A percentile compares a stretch with the other conserved stretches of the same genome.
phyloP scores from a whole-genome alignment of 2,329 filamentous ascomycete species.

The Dryadomyces quercus-mongolicae region DNA sequence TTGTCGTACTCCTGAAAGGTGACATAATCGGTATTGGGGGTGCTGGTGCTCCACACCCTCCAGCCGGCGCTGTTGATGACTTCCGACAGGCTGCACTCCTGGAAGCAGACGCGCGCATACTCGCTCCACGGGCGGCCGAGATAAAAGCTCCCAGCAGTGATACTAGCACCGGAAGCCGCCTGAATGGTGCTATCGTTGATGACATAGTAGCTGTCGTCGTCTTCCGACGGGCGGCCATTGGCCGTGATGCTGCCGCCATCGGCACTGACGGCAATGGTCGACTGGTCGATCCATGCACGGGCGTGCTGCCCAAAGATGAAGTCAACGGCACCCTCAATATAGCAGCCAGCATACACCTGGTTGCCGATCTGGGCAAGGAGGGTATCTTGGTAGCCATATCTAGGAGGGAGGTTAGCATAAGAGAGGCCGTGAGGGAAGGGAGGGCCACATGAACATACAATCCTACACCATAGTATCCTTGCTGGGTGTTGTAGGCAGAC shows the following conservation, averaged over 20 bases:
- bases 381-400: slow-evolving; percentile 36
- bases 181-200: slow-evolving; percentile 30
- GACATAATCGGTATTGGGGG: slow-evolving; percentile 20
- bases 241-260: slow-evolving; percentile 19
- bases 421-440: neutral
- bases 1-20: slow-evolving; percentile 41
- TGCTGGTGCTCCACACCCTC: slow-evolving; percentile 24
- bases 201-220: slow-evolving; percentile 28
- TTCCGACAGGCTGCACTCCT: slow-evolving; percentile 33
- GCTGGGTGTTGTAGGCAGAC: slow-evolving; percentile 27
- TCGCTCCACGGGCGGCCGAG: slow-evolving; percentile 36
- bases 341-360: slow-evolving; percentile 31
- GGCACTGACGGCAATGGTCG: slow-evolving; percentile 20
- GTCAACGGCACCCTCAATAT: slow-evolving; percentile 22
- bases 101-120: slow-evolving; percentile 34
- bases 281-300: slow-evolving; percentile 7
- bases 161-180: slow-evolving; percentile 18
- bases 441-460: slow-evolving; percentile 14
- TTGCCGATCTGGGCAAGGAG: slow-evolving; percentile 31
- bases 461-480: slow-evolving; percentile 33
- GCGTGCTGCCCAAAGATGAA: slow-evolving; percentile 25
- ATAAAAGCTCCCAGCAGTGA: slow-evolving; percentile 40
- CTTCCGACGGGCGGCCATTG: slow-evolving; percentile 18
- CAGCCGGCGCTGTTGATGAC: slow-evolving; percentile 51
- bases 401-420: neutral